Base-by-base conservation (phyloP, 768 basidiomycete species). In the Melanogaster broomeanus region DNA sequence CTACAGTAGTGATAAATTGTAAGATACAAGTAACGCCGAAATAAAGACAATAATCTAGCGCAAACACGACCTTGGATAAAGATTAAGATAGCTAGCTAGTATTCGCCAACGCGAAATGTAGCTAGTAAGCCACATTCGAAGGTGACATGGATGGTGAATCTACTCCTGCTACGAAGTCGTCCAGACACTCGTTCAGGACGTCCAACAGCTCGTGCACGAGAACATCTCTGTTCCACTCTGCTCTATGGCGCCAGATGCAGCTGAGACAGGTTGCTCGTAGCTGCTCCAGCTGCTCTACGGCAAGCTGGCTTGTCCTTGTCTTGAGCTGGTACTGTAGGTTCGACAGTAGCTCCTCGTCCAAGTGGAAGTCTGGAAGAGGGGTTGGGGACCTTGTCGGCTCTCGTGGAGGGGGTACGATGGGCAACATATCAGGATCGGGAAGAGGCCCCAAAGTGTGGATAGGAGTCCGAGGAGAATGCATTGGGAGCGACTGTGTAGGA, bases 231-330 rank as follows among this genome's bases (percentile, higher is more conserved):
- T 97, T 81, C 97, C 97, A 99, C 30, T 88, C 87, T 12, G 75
- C 72, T 31, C 94, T 73, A 55, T 82, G 84, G 25, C 82, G 75
- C 95, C 95, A 99, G n/a, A 98, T 77, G 44, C 75, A 75, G 38
- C 84, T 83, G 22, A 94, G 80, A 59, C 85, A 88, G 3, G 80
- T 83, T 8, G 97, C 95, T 6, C 97, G 83, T 6, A 99, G 77
- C 68, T 98, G 94, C 65, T 98, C 97, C 6, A 99, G 79, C 64
- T 96, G 85, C 64, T 99, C 97, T 44, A 98, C 77, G 22, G 77
- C 89, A 38, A 98, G 73, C 0, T 63, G 64, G 6, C 53, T 64
- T 1, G 96, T 97, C 40, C 65, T 65, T 16, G 79, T 72, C 31
- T 71, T 71, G 24, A 98, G 65, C 40, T 74, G 68, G 3, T 64